A percentile compares a stretch with the other conserved stretches of the same genome.
phyloP scores from a whole-genome alignment of 805 yeast genomes.

The Komagataella pastoris region DNA sequence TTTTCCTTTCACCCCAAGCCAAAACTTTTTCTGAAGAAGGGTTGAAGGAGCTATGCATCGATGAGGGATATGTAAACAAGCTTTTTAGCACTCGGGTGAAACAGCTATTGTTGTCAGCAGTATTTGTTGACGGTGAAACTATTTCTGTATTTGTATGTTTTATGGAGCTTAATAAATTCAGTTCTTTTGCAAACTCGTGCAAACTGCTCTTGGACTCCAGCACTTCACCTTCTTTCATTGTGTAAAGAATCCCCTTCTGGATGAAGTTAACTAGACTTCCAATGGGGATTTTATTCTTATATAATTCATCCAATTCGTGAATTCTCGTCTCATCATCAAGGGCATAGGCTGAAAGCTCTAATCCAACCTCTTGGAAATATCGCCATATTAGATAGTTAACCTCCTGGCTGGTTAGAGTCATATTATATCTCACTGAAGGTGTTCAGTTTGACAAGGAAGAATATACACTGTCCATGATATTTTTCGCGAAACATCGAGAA shows the following conservation, averaged over 20 bases:
- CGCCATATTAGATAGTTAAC: conserved; percentile 89
- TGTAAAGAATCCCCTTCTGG: conserved; percentile 74
- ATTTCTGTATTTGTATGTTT: background rate
- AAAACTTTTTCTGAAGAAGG: conserved; percentile 30
- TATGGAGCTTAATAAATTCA: conserved; percentile 21
- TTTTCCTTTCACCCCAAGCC: conserved; percentile 37
- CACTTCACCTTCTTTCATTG: conserved; percentile 44
- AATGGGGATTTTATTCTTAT: conserved; percentile 43
- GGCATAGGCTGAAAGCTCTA: conserved; percentile 68
- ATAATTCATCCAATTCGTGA: conserved; percentile 36
- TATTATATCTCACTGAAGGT: conserved; percentile 10
- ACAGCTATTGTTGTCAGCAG: conserved; percentile 5
- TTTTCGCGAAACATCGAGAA: background rate
- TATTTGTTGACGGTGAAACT: background rate
- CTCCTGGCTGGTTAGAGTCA: conserved; percentile 77
- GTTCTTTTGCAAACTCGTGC: background rate
- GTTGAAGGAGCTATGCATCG: conserved; percentile 42
- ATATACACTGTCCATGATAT: background rate
- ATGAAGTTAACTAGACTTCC: conserved; percentile 75
- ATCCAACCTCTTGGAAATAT: conserved; percentile 77
- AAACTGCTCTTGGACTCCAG: background rate
- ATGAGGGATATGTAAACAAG: conserved; percentile 23
- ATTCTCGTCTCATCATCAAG: conserved; percentile 63
- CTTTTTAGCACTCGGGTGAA: conserved; percentile 27
- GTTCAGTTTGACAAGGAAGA: background rate